Conservation (phyloP, 2,329 filamentous ascomycete genomes). For the Atkinsonella hypoxylon region DNA sequence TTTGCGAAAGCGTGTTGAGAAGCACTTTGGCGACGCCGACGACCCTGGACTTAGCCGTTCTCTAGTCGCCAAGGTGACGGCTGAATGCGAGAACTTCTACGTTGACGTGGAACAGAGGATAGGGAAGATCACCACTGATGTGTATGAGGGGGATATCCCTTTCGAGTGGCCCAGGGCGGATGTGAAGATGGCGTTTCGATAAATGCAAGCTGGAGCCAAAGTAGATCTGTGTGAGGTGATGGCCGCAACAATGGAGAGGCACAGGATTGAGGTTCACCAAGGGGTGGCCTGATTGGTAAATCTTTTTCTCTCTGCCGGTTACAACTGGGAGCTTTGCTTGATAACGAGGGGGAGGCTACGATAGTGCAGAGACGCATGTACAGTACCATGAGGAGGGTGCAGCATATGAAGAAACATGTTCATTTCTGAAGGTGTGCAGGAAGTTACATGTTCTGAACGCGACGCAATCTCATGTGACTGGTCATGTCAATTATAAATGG, state of each 20-base stretch:
- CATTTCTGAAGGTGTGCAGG: neutral
- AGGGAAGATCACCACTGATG: conserved; percentile 45
- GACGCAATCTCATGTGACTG: no score
- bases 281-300: neutral
- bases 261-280: no score
- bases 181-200: conserved; percentile 46
- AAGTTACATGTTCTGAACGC: no score
- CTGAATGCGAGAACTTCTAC: conserved; percentile 52
- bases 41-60: conserved; percentile 52
- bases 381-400: neutral
- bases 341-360: neutral
- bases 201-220: conserved; percentile 1
- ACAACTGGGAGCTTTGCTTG: conserved; percentile 1
- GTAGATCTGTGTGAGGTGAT: neutral
- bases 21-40: conserved; percentile 89
- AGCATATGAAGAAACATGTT: neutral
- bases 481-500: no score
- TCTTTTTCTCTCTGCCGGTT: neutral
- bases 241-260: no score
- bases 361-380: conserved; percentile 5
- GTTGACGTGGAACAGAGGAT: conserved; percentile 49
- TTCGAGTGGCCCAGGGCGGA: conserved; percentile 56
- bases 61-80: conserved; percentile 45
- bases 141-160: conserved; percentile 52
- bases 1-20: conserved; percentile 84